A percentile compares a stretch with the other conserved stretches of the same genome.
phyloP scores from a whole-genome alignment of 257 asterid genomes.

The Parsonsia alboflavescens region DNA sequence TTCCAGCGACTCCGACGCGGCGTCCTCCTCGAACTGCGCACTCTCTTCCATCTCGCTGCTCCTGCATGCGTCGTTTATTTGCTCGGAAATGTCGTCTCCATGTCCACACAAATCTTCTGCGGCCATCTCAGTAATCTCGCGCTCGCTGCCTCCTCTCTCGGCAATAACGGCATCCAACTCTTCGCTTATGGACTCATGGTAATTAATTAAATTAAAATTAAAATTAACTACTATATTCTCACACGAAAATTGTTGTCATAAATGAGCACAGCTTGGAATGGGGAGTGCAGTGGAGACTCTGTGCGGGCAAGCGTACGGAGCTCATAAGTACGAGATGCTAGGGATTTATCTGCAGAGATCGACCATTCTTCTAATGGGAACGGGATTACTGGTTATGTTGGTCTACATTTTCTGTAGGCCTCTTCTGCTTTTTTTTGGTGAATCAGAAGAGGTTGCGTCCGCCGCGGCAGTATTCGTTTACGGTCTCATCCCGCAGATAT shows the following conservation, averaged over 20 bases:
- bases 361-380: constrained; percentile 13
- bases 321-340: constrained; percentile 21
- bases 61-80: constrained; percentile 36
- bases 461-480: constrained; percentile 20
- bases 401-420: constrained; percentile 18
- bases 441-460: constrained; percentile 13
- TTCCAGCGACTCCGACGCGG: constrained; percentile 16
- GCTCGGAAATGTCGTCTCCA: constrained; percentile 35
- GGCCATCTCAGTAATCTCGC: constrained; percentile 40
- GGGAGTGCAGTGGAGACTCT: constrained; percentile 27
- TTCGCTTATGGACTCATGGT: constrained; percentile 43
- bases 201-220: not conserved
- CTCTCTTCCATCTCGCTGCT: constrained; percentile 34
- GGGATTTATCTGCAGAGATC: constrained; percentile 25
- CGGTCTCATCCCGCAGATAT: constrained; percentile 25
- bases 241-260: too few relatives aligned
- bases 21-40: constrained; percentile 18
- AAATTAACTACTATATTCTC: too few relatives aligned
- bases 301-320: constrained; percentile 27
- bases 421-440: constrained; percentile 12
- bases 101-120: constrained; percentile 44
- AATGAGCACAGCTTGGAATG: constrained; percentile 19
- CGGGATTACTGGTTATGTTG: constrained; percentile 14
- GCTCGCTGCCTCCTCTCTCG: constrained; percentile 43
- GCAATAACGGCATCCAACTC: constrained; percentile 40